Percentiles rank a stretch among this genome's conserved stretches.
phyloP scores from a whole-genome alignment of 192 early-diverging fungal species.

The Geranomyces variabilis region DNA sequence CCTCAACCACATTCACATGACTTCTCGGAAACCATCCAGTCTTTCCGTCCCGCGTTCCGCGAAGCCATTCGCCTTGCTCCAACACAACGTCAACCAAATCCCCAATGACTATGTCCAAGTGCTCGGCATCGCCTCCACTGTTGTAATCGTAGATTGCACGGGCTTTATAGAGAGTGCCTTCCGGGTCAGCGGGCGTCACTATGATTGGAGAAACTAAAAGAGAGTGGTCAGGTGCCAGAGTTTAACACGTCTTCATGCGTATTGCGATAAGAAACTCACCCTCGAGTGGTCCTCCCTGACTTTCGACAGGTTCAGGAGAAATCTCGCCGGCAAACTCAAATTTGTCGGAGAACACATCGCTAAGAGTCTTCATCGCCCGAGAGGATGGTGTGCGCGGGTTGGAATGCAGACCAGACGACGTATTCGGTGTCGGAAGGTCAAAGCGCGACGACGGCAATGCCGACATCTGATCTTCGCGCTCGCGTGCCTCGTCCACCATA shows the following conservation, averaged over 20 bases:
- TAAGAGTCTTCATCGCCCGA: neutral
- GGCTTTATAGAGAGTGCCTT: conserved; percentile 38
- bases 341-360: conserved; percentile 30
- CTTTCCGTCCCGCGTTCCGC: conserved; percentile 46
- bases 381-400: neutral
- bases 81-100: conserved; percentile 60
- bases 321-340: conserved; percentile 6
- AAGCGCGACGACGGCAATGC: neutral
- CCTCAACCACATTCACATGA: conserved; percentile 54
- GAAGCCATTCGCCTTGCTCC: conserved; percentile 72
- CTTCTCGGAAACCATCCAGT: conserved; percentile 66
- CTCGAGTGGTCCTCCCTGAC: too few species aligned
- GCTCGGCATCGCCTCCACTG: conserved; percentile 49
- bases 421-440: neutral
- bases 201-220: neutral
- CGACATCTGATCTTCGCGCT: conserved; percentile 8
- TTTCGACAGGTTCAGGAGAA: too few species aligned
- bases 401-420: neutral
- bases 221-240: too few species aligned
- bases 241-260: neutral
- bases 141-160: conserved; percentile 53
- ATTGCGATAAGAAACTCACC: neutral
- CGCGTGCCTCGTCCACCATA: conserved; percentile 15
- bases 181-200: neutral
- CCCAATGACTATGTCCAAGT: conserved; percentile 54